These are phyloP conservation scores for Leptographium radiaticola DNA, from an alignment of 2,329 filamentous ascomycete species.

Conservation along the genomic window DNA sequence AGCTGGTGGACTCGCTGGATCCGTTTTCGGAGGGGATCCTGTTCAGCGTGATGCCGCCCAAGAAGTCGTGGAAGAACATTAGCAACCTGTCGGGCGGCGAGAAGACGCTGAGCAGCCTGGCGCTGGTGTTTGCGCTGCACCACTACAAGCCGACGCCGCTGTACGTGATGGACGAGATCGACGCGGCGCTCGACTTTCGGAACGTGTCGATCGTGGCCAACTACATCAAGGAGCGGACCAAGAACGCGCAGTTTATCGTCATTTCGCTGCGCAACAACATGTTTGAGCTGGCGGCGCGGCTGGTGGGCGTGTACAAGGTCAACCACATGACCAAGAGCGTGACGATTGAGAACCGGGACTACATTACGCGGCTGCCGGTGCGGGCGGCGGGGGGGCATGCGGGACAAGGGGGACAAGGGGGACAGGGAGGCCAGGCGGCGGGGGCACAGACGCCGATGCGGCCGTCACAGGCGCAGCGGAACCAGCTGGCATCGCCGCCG, in stretches of 20 bases:
- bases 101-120: slow-evolving; percentile 88
- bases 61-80: slow-evolving; percentile 99
- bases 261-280: slow-evolving; percentile 98
- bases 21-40: slow-evolving; percentile 94
- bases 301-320: slow-evolving; percentile 98
- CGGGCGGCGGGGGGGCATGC: background rate
- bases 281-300: slow-evolving; percentile 92
- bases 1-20: slow-evolving; percentile 90
- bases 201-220: slow-evolving; percentile 97
- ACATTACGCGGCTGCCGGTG: slow-evolving; percentile 33
- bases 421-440: background rate
- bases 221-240: slow-evolving; percentile 98
- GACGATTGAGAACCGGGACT: slow-evolving; percentile 76
- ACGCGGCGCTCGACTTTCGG: slow-evolving; percentile 92
- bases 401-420: background rate
- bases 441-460: slow-evolving; percentile 4
- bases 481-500: slow-evolving; percentile 10
- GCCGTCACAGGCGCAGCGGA: slow-evolving; percentile 4
- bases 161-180: slow-evolving; percentile 99
- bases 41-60: slow-evolving; percentile 97
- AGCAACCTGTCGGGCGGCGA: slow-evolving; percentile 90
- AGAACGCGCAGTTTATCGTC: slow-evolving; percentile 98
- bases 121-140: slow-evolving; percentile 93
- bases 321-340: slow-evolving; percentile 97
- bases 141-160: slow-evolving; percentile 96